Evolutionary conservation across 768 basidiomycete species (phyloP), one percentile per base, ranked within the genome.

Genomic region (Paxillus rubicundulus): DNA sequence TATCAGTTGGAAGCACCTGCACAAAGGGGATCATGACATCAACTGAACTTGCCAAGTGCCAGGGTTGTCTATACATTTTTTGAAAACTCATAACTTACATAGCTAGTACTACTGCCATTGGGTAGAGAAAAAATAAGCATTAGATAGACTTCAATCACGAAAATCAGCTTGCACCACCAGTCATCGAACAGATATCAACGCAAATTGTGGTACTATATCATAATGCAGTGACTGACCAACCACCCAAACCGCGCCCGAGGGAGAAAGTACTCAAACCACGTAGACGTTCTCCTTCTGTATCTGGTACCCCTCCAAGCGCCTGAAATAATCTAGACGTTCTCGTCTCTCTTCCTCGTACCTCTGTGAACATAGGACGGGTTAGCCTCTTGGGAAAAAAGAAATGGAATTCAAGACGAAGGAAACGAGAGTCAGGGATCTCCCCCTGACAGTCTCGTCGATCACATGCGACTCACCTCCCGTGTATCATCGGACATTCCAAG

Each of bases 221-320:
- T n/a, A n/a, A n/a, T 18, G 32, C n/a, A 38, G 37, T 17, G 9
- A 17, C 37, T 7, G 32, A 40, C 27, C 47, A 39, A 40, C 33
- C 20, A 18, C 33, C 46, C 45, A 28, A 13, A 55, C 8, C 33
- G 28, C 36, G 14, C 16, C 46, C 12, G 10, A 28, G 14, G 24
- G 37, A 47, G 32, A 21, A 13, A n/a, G n/a, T n/a, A n/a, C 16
- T 81, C 71, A 82, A 50, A 84, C 72, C 45, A 84, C 70, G 63
- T 81, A 83, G 36, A 83, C 80, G 47, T 81, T 78, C 61, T 84
- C 82, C 50, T 78, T 80, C 56, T 76, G 76, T 34, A 84, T 70
- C 56, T 77, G 71, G 54, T 82, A 83, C 7, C 71, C 73, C 17
- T 82, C 76, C 27, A 84, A 56, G 38, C 74, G 72, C 52, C 73